phyloP scores from a whole-genome alignment of 495 filamentous ascomycete species.

The Talaromyces borbonicus region DNA sequence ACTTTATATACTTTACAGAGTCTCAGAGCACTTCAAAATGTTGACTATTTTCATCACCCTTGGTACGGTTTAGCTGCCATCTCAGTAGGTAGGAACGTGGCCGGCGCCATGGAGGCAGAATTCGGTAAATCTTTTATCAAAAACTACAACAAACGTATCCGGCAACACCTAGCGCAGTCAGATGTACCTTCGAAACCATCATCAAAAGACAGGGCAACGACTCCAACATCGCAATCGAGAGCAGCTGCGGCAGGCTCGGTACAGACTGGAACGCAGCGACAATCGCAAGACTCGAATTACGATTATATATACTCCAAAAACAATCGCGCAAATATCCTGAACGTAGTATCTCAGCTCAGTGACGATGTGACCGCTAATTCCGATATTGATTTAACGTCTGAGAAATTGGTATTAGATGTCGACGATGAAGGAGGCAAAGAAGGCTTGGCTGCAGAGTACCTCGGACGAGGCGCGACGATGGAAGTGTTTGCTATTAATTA shows the following conservation, averaged over 20 bases:
- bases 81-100: no score
- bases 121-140: neutral
- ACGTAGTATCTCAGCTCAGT: neutral
- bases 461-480: neutral
- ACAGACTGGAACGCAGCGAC: no score
- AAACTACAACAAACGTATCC: constrained; percentile 1
- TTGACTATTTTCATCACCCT: no score
- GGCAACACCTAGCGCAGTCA: neutral
- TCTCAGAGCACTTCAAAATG: no score
- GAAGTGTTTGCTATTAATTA: neutral
- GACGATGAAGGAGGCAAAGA: no score
- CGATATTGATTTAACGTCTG: neutral
- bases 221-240: neutral
- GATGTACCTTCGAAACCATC: neutral
- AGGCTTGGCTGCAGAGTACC: neutral
- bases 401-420: neutral
- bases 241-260: neutral
- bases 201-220: no score
- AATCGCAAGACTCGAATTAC: neutral
- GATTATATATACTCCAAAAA: neutral
- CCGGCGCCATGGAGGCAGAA: no score
- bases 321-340: constrained; percentile 1
- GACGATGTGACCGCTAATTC: neutral
- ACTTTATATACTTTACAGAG: no score
- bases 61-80: no score